Evolutionary conservation across 495 filamentous ascomycete species (phyloP).

Genomic region (Aspergillus cristatus): DNA sequence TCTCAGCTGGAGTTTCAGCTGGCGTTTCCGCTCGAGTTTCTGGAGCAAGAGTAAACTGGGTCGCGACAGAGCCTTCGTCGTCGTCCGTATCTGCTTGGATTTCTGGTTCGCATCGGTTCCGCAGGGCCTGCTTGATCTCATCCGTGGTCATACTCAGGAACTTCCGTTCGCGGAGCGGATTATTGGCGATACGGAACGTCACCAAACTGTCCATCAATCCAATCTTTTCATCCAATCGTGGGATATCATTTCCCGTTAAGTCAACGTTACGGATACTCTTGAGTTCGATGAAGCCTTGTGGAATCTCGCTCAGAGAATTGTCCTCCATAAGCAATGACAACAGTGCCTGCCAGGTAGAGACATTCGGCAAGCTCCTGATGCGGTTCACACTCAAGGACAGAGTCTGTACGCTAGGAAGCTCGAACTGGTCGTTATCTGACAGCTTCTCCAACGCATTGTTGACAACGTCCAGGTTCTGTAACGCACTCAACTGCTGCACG

Average conservation of each 20-base stretch:
- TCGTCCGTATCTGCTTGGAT: slow-evolving; percentile 30
- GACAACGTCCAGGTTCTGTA: slow-evolving; percentile 69
- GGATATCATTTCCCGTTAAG: slow-evolving; percentile 76
- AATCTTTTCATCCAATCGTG: slow-evolving; percentile 62
- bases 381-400: slow-evolving; percentile 70
- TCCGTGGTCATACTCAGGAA: slow-evolving; percentile 71
- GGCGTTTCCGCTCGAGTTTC: slow-evolving; percentile 29
- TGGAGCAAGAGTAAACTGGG: slow-evolving; percentile 36
- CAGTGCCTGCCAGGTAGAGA: slow-evolving; percentile 63
- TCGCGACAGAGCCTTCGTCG: slow-evolving; percentile 34
- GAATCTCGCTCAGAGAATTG: slow-evolving; percentile 66
- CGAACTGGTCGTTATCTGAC: slow-evolving; percentile 39
- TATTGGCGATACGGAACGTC: slow-evolving; percentile 67
- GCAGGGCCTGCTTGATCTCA: slow-evolving; percentile 70
- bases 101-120: slow-evolving; percentile 56
- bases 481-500: slow-evolving; percentile 45
- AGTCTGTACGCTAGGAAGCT: slow-evolving; percentile 63
- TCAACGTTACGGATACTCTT: slow-evolving; percentile 62
- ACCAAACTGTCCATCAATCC: slow-evolving; percentile 70
- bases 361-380: slow-evolving; percentile 57
- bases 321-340: slow-evolving; percentile 66
- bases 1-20: no score
- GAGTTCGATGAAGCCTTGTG: slow-evolving; percentile 61
- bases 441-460: slow-evolving; percentile 60
- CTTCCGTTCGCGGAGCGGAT: slow-evolving; percentile 80